Evolutionary conservation across 495 filamentous ascomycete genomes (phyloP).

Genomic region (Podospora bellae-mahoneyi): DNA sequence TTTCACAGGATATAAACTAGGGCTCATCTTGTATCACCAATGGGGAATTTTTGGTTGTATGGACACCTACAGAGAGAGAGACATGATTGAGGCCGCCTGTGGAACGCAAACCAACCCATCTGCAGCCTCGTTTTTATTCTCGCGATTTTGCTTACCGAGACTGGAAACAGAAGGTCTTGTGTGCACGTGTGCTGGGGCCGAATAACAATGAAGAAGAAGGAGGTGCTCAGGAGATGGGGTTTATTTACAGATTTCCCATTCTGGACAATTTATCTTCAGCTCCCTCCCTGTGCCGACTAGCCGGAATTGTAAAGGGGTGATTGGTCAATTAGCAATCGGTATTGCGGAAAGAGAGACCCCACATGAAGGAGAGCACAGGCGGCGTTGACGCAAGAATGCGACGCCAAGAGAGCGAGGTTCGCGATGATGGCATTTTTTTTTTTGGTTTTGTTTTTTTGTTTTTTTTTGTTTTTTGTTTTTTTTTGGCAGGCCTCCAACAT

Average conservation of each 20-base stretch:
- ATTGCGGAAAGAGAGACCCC: too few relatives aligned
- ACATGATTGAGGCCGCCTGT: neutral
- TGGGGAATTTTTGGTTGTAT: neutral
- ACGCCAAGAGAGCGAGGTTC: neutral
- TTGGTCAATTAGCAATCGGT: neutral
- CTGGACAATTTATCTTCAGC: neutral
- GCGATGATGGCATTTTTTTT: neutral
- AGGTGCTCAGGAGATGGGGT: neutral
- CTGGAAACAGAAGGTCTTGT: neutral
- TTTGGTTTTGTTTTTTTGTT: neutral
- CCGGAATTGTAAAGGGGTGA: neutral
- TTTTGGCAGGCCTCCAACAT: neutral
- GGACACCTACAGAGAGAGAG: neutral
- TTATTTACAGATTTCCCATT: neutral
- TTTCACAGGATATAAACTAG: neutral
- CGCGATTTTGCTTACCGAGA: neutral
- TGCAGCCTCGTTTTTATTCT: neutral
- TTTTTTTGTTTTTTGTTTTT: neutral
- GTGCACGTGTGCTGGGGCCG: too few relatives aligned
- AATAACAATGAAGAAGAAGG: neutral
- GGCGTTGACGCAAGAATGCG: neutral
- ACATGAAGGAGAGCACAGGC: neutral
- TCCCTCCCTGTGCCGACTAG: neutral
- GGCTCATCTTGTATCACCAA: neutral
- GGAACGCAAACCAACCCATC: neutral